phyloP scores from a whole-genome alignment of 176 grass and related monocot genomes.

The Aegilops bicornis region DNA sequence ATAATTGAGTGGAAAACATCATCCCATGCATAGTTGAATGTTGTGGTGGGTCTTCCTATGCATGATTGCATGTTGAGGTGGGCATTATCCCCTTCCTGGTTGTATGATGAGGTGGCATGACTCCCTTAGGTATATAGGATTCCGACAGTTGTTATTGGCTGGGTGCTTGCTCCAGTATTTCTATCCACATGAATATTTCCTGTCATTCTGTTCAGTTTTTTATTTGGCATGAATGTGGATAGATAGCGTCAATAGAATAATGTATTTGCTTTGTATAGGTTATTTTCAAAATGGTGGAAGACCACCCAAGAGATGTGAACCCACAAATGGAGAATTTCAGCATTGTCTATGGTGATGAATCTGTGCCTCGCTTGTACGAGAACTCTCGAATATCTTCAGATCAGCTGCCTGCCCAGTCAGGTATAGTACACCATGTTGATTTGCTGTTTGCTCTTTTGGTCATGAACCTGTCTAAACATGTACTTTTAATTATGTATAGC shows the following conservation, averaged over 20 bases:
- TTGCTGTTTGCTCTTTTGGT: conserved; percentile 4
- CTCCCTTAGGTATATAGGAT: too few relatives aligned
- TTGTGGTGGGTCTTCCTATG: too few relatives aligned
- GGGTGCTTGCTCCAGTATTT: background rate
- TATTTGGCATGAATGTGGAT: background rate
- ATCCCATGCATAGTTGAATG: too few relatives aligned
- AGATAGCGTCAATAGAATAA: background rate
- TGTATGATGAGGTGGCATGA: too few relatives aligned
- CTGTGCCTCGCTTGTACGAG: conserved; percentile 83
- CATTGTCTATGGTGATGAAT: conserved; percentile 86
- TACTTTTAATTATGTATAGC: conserved; percentile 40
- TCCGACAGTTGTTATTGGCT: background rate
- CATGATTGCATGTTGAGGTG: too few relatives aligned
- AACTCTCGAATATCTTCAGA: conserved; percentile 89
- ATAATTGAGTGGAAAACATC: too few relatives aligned
- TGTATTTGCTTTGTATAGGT: conserved; percentile 46
- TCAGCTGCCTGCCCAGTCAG: conserved; percentile 82
- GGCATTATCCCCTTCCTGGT: too few relatives aligned
- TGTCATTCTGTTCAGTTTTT: background rate
- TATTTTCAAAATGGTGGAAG: conserved; percentile 97
- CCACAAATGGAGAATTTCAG: conserved; percentile 73
- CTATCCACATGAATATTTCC: background rate
- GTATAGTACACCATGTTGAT: conserved; percentile 41
- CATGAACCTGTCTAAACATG: background rate
- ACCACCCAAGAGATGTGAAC: conserved; percentile 76